Conservation (phyloP, 1,139 yeast genomes). For the Citeromyces siamensis region DNA sequence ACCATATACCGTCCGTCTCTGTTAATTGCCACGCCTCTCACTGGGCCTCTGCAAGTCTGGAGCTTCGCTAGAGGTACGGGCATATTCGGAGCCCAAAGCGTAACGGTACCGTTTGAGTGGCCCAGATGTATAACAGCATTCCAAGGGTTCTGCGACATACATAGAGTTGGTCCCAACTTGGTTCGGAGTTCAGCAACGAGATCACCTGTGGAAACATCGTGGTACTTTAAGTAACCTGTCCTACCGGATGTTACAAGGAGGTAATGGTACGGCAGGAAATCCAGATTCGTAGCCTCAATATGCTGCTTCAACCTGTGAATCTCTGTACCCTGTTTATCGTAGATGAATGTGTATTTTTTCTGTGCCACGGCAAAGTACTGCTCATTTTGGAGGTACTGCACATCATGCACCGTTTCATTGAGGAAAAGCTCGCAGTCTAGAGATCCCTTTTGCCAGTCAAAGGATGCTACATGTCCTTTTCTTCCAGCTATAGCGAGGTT, state of each 20-base stretch:
- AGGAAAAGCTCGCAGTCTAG: conserved; percentile 74
- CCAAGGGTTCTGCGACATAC: conserved; percentile 89
- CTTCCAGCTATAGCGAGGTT: conserved; percentile 74
- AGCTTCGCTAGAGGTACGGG: conserved; percentile 77
- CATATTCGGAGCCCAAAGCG: conserved; percentile 91
- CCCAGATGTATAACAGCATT: conserved; percentile 94
- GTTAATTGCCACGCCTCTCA: conserved; percentile 75
- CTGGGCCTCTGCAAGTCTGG: conserved; percentile 76
- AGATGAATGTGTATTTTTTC: conserved; percentile 85
- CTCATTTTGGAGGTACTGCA: conserved; percentile 81
- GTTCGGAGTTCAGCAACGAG: conserved; percentile 77
- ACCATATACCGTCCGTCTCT: conserved; percentile 95
- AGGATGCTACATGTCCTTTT: conserved; percentile 91
- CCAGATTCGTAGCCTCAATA: conserved; percentile 70
- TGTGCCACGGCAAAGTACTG: conserved; percentile 97
- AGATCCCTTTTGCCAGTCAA: conserved; percentile 90
- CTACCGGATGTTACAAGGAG: conserved; percentile 80
- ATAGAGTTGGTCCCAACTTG: conserved; percentile 79
- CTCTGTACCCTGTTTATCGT: conserved; percentile 86
- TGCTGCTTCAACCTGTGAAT: conserved; percentile 87
- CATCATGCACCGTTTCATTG: conserved; percentile 84
- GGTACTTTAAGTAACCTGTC: conserved; percentile 81
- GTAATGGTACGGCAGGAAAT: conserved; percentile 88
- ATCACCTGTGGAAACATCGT: conserved; percentile 90
- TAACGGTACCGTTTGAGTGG: conserved; percentile 85